phyloP scores from a whole-genome alignment of 1,139 yeast species.

The Hanseniaspora uvarum region DNA sequence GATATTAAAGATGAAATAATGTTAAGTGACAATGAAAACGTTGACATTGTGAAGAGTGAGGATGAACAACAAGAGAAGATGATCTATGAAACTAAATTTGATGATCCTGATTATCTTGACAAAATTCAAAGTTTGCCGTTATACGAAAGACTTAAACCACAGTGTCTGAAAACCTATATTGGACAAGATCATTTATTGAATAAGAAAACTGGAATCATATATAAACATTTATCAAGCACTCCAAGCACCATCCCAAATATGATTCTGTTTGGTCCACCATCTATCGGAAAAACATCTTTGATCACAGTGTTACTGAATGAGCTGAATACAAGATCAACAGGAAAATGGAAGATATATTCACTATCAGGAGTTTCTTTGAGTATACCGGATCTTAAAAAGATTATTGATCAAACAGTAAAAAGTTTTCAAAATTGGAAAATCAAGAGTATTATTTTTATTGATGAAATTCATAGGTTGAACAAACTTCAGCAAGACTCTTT shows the following conservation, averaged over 20 bases:
- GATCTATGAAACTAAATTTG: constrained; percentile 18
- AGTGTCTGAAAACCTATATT: constrained; percentile 57
- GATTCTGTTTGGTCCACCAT: constrained; percentile 93
- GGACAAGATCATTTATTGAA: constrained; percentile 74
- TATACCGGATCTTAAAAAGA: constrained; percentile 56
- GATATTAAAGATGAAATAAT: background rate
- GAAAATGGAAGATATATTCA: constrained; percentile 60
- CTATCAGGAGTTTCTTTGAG: constrained; percentile 78
- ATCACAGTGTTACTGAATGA: constrained; percentile 37
- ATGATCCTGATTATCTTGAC: constrained; percentile 35
- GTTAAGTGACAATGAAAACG: background rate
- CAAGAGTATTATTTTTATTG: constrained; percentile 71
- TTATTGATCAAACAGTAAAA: constrained; percentile 63
- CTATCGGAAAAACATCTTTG: constrained; percentile 85
- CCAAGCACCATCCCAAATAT: constrained; percentile 63
- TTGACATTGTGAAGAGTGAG: background rate
- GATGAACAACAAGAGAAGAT: background rate
- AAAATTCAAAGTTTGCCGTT: constrained; percentile 54
- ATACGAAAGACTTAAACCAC: constrained; percentile 79
- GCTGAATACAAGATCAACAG: constrained; percentile 27
- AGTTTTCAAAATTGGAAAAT: constrained; percentile 57
- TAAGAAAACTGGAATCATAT: constrained; percentile 60
- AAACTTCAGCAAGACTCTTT: constrained; percentile 83
- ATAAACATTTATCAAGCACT: constrained; percentile 46
- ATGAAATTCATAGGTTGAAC: constrained; percentile 87